These are phyloP conservation scores for Friedmanniomyces endolithicus DNA, from an alignment of 495 filamentous ascomycete species.

Conservation along the genomic window DNA sequence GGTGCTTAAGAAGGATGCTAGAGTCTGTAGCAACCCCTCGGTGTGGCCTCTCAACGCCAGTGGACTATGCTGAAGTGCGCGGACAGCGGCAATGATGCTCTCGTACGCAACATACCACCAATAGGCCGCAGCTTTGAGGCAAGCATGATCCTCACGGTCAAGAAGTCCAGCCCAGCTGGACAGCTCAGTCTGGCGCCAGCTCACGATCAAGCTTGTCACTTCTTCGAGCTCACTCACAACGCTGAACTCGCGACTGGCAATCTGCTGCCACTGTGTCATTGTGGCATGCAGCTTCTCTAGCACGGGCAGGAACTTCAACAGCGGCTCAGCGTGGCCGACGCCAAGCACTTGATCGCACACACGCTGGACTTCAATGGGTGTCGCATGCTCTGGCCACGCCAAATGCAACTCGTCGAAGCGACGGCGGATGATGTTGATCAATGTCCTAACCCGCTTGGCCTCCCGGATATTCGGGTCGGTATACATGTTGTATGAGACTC, in stretches of 20 bases:
- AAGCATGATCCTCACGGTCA: conserved; percentile 67
- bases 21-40: conserved; percentile 51
- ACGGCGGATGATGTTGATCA: conserved; percentile 52
- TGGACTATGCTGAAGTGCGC: conserved; percentile 34
- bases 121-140: conserved; percentile 58
- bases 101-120: conserved; percentile 99
- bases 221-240: conserved; percentile 55
- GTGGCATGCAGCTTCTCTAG: conserved; percentile 70
- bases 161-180: conserved; percentile 86
- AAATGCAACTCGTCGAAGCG: conserved; percentile 59
- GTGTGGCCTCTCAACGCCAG: conserved; percentile 50
- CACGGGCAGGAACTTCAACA: conserved; percentile 70
- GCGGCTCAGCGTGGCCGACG: conserved; percentile 67
- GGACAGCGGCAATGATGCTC: conserved; percentile 54
- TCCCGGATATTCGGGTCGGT: conserved; percentile 63
- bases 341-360: conserved; percentile 61
- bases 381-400: conserved; percentile 60
- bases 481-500: conserved; percentile 69
- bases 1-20: conserved; percentile 61
- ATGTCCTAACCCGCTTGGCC: conserved; percentile 51
- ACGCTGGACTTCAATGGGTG: conserved; percentile 59
- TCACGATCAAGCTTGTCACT: conserved; percentile 61
- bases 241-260: conserved; percentile 69
- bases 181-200: conserved; percentile 82
- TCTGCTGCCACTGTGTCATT: conserved; percentile 85